A percentile compares a stretch with the other conserved stretches of the same genome.
Evolutionary conservation across 441 rosid species (phyloP).

Genomic region (Hypseocharis bilobata): DNA sequence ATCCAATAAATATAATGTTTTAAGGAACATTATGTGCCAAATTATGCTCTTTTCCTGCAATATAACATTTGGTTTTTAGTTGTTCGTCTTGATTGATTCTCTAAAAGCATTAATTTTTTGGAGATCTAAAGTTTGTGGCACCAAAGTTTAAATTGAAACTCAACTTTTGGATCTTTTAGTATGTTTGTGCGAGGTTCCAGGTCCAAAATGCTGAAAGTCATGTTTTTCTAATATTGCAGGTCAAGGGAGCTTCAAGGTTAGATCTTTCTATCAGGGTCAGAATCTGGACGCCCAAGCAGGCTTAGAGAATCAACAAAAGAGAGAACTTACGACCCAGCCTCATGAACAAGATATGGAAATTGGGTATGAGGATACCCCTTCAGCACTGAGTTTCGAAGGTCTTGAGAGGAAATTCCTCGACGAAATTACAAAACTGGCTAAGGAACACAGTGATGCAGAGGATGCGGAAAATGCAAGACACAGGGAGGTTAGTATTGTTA

Average conservation of each 20-base stretch:
- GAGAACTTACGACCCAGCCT: slow-evolving; percentile 10
- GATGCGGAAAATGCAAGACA: slow-evolving; percentile 29
- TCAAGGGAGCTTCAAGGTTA: slow-evolving; percentile 8
- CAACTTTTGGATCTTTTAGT: too few species aligned
- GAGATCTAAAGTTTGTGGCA: too few species aligned
- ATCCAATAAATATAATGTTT: too few species aligned
- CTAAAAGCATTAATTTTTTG: too few species aligned
- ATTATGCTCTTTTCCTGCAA: too few species aligned
- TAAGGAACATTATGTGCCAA: too few species aligned
- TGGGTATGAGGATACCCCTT: slow-evolving; percentile 19
- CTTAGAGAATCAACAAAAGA: background rate
- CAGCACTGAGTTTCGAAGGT: slow-evolving; percentile 21
- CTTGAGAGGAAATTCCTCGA: slow-evolving; percentile 25
- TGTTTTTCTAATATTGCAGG: too few species aligned
- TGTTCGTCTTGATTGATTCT: too few species aligned
- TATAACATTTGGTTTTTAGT: too few species aligned
- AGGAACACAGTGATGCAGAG: slow-evolving; percentile 29
- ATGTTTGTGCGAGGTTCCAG: too few species aligned
- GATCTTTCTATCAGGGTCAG: slow-evolving; percentile 16
- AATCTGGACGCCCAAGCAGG: slow-evolving; percentile 1
- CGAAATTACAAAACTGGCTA: slow-evolving; percentile 21
- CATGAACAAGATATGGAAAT: slow-evolving; percentile 20
- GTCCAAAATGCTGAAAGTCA: too few species aligned
- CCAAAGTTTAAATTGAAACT: too few species aligned
- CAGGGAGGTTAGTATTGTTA: slow-evolving; percentile 33